These are phyloP conservation scores for Alternaria metachromatica DNA, from an alignment of 2,329 filamentous ascomycete genomes.

Conservation along the genomic window DNA sequence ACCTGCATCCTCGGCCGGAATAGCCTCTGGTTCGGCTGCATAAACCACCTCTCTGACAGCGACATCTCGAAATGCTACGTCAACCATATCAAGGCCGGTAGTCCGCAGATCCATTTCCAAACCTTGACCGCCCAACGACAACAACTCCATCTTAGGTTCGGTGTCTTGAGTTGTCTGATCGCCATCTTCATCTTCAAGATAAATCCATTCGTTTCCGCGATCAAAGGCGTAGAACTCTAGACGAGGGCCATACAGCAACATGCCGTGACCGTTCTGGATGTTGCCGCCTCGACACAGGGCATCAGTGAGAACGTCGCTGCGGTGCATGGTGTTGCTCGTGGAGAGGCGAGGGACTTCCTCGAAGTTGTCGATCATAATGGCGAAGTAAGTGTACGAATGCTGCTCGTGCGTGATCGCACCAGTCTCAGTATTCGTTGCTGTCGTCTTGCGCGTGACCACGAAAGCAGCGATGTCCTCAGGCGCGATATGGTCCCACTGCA, in stretches of 20 bases:
- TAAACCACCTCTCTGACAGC: constrained; percentile 8
- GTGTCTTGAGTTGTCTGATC: not conserved
- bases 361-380: constrained; percentile 35
- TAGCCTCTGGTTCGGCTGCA: not conserved
- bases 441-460: constrained; percentile 14
- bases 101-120: constrained; percentile 16
- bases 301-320: constrained; percentile 30
- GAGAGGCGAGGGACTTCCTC: constrained; percentile 14
- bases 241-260: constrained; percentile 32
- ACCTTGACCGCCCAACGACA: not conserved
- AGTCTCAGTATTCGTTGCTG: not conserved
- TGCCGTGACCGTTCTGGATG: constrained; percentile 24
- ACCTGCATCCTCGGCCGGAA: not conserved
- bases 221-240: constrained; percentile 36
- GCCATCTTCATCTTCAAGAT: not conserved
- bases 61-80: constrained; percentile 6
- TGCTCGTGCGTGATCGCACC: not conserved
- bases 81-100: not conserved
- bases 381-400: constrained; percentile 26
- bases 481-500: constrained; percentile 21
- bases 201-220: not conserved
- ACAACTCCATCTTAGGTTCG: not conserved
- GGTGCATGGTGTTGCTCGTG: constrained; percentile 14
- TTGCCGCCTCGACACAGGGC: constrained; percentile 20
- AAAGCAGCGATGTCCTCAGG: constrained; percentile 30